phyloP scores from a whole-genome alignment of 139 green algal genomes.

The Haematococcus sp. region DNA sequence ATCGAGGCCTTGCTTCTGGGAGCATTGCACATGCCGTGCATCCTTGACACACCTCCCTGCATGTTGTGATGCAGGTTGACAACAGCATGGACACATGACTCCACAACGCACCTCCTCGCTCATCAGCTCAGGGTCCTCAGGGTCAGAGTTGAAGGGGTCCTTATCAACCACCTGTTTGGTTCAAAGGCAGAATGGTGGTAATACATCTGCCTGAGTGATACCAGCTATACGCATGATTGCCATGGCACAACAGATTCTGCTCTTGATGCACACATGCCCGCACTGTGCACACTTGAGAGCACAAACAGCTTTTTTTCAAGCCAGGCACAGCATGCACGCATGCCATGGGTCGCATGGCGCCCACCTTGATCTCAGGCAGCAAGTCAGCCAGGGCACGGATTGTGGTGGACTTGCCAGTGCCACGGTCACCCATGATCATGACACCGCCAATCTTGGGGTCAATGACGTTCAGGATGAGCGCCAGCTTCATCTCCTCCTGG shows the following conservation, averaged over 20 bases:
- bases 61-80: neutral
- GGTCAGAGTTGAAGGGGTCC: constrained; percentile 89
- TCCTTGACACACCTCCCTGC: neutral
- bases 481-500: constrained; percentile 92
- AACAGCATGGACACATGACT: neutral
- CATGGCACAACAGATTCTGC: no score
- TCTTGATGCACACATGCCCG: neutral
- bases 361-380: constrained; percentile 75
- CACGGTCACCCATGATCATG: constrained; percentile 93
- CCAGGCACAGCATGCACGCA: neutral
- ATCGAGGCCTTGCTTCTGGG: no score
- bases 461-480: constrained; percentile 87
- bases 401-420: constrained; percentile 84
- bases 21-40: neutral
- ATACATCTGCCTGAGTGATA: neutral
- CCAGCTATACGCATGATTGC: neutral
- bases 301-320: neutral
- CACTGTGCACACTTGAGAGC: no score
- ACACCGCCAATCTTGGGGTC: constrained; percentile 86
- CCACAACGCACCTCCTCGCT: constrained; percentile 44
- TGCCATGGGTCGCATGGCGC: neutral
- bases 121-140: constrained; percentile 82
- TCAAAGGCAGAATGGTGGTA: neutral
- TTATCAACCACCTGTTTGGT: constrained; percentile 67
- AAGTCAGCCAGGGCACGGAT: constrained; percentile 82